Base-by-base conservation (phyloP, 495 filamentous ascomycete species). In the Trichoderma asperelloides region DNA sequence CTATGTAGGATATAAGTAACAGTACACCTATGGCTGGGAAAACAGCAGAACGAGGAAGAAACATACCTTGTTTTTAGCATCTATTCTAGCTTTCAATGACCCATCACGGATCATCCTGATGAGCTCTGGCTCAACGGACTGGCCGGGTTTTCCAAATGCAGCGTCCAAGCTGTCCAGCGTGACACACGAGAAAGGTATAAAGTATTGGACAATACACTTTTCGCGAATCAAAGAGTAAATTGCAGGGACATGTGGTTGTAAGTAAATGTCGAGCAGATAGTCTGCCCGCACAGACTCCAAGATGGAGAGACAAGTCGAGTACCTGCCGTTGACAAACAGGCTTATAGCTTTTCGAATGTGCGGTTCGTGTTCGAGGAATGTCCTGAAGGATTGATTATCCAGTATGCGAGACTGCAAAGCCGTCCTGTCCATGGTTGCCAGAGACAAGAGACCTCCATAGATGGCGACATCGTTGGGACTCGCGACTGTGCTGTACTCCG, bases 131-230 rank as follows among this genome's bases (percentile, higher is more conserved):
- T 92, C 89, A 64, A 97, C 88, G 28, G 80, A 80, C 65, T 83
- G 81, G 9, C 77, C 83, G 6, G 78, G 71, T 43, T 86, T 69
- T 11, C 75, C 78, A 68, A 93, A 94, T 12, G 88, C 85, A 41
- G 82, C 80, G 12, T 87, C 83, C 83, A 95, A 84, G 27, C 84
- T 89, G 12, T 86, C 82, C 8, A 95, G 76, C 3, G 85, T 89
- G 57, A 93, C 89, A 47, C 85, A 86, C 28, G 86, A 92, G 74
- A 92, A 95, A 1, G 91, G 91, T 28, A 91, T 80, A 63, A 92
- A 86, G 75, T 96, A 98, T 74, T 97, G 92, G 64, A 94, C 84
- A 68, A 98, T 97, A 66, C 92, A 89, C 76, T 97, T 97, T 71
- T 85, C 89, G 68, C 96, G 85, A 71, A 98, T 89, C 60, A 80